phyloP scores from a whole-genome alignment of 2,329 filamentous ascomycete genomes.

The Talaromyces islandicus region DNA sequence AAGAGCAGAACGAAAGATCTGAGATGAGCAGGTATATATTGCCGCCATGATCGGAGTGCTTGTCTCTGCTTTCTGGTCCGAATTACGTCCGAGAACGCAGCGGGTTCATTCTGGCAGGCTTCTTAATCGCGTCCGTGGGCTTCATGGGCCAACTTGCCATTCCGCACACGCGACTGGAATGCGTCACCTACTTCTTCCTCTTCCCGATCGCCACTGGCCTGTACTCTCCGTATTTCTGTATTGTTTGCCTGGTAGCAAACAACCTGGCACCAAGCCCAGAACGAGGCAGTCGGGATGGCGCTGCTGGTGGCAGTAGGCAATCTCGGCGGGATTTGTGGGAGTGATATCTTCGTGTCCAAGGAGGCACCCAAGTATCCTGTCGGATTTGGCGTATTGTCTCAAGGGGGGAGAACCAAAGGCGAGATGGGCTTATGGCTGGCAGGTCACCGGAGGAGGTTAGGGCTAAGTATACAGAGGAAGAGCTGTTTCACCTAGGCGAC shows the following conservation, averaged over 20 bases:
- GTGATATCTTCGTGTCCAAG: neutral
- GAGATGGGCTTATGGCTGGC: neutral
- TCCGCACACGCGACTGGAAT: neutral
- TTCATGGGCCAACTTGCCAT: neutral
- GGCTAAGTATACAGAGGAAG: slow-evolving; percentile 3
- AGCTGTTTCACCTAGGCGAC: slow-evolving; percentile 8
- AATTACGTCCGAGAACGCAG: neutral
- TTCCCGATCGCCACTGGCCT: neutral
- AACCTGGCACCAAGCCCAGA: neutral
- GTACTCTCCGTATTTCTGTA: neutral
- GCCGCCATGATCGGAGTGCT: neutral
- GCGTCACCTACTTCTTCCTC: neutral
- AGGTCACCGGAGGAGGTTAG: neutral
- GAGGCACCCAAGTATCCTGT: neutral
- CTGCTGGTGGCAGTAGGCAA: neutral
- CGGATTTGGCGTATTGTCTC: neutral
- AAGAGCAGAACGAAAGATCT: neutral
- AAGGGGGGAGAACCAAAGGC: neutral
- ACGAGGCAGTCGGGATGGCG: neutral
- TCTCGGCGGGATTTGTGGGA: neutral
- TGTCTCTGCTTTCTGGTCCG: neutral
- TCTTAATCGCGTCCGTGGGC: neutral
- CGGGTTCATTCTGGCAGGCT: neutral
- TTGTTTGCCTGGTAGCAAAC: neutral
- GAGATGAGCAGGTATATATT: neutral